Evolutionary conservation across 1,284 basidiomycete genomes (phyloP).

Genomic region (Tylopilus sp.): DNA sequence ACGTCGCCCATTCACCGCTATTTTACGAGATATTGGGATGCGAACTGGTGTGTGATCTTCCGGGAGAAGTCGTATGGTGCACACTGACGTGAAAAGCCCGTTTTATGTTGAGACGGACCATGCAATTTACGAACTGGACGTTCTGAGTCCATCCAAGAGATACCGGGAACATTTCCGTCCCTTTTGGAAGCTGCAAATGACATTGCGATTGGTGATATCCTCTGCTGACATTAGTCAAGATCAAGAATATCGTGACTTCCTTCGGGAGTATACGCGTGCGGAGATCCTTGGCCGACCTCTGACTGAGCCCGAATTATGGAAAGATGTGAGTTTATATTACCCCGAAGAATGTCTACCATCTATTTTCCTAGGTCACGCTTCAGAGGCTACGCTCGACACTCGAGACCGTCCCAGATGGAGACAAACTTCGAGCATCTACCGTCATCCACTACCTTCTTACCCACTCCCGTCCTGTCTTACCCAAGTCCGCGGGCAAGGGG

Average conservation of each 20-base stretch:
- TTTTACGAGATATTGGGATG: slow-evolving; percentile 36
- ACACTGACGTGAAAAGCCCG: slow-evolving; percentile 39
- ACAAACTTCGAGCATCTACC: slow-evolving; percentile 20
- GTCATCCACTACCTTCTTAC: slow-evolving; percentile 23
- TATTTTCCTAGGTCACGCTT: slow-evolving; percentile 27
- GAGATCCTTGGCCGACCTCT: slow-evolving; percentile 40
- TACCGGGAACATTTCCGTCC: slow-evolving; percentile 45
- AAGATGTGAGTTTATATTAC: slow-evolving; percentile 36
- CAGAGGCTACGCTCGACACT: slow-evolving; percentile 24
- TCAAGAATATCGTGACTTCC: slow-evolving; percentile 33
- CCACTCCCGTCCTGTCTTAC: slow-evolving; percentile 14
- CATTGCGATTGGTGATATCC: slow-evolving; percentile 49
- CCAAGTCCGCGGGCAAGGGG: slow-evolving; percentile 8
- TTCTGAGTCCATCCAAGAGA: slow-evolving; percentile 35
- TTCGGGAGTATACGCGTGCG: slow-evolving; percentile 31
- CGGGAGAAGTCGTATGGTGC: neutral
- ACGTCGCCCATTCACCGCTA: slow-evolving; percentile 35
- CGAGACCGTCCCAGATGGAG: slow-evolving; percentile 20
- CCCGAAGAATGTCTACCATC: neutral
- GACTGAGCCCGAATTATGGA: slow-evolving; percentile 39
- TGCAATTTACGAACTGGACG: slow-evolving; percentile 57
- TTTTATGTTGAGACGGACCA: slow-evolving; percentile 57
- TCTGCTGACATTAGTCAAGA: slow-evolving; percentile 30
- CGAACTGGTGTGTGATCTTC: slow-evolving; percentile 36
- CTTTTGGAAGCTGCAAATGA: slow-evolving; percentile 48